These are phyloP conservation scores for Nemania sp. DNA, from an alignment of 2,329 filamentous ascomycete genomes.

Conservation along the genomic window DNA sequence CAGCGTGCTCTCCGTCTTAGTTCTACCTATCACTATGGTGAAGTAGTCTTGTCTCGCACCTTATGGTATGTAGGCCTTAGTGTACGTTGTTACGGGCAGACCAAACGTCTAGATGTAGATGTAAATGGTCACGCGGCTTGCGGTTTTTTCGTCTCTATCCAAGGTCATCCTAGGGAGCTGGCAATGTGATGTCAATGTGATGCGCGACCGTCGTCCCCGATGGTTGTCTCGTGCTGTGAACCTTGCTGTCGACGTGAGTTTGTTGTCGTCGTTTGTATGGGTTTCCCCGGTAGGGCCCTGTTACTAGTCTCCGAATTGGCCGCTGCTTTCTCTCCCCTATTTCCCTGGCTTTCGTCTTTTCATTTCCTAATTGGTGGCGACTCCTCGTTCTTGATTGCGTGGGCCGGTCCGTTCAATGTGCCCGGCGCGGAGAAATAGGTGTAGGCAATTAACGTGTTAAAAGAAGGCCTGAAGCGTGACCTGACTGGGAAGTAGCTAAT, in stretches of 20 bases:
- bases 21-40: not conserved
- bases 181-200: slow-evolving; percentile 4
- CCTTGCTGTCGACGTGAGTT: slow-evolving; percentile 30
- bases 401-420: not conserved
- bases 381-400: not conserved
- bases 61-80: not conserved
- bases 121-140: slow-evolving; percentile 21
- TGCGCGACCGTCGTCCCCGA: slow-evolving; percentile 10
- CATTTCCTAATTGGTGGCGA: not conserved
- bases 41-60: too few species aligned
- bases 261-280: not conserved
- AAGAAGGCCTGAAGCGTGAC: not conserved
- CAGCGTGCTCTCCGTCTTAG: not conserved
- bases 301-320: not conserved
- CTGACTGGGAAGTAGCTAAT: slow-evolving; percentile 14
- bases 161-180: not conserved
- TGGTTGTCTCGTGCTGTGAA: slow-evolving; percentile 14
- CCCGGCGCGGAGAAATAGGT: not conserved
- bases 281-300: not conserved
- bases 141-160: not conserved
- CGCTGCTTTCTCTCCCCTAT: not conserved
- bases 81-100: not conserved
- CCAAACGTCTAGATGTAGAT: not conserved
- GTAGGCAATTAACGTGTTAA: not conserved
- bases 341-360: not conserved